Percentiles rank a stretch among this genome's conserved stretches.
These are phyloP conservation scores for Abelmoschus esculentus DNA, from an alignment of 345 rosid genomes.

Conservation along the genomic window DNA sequence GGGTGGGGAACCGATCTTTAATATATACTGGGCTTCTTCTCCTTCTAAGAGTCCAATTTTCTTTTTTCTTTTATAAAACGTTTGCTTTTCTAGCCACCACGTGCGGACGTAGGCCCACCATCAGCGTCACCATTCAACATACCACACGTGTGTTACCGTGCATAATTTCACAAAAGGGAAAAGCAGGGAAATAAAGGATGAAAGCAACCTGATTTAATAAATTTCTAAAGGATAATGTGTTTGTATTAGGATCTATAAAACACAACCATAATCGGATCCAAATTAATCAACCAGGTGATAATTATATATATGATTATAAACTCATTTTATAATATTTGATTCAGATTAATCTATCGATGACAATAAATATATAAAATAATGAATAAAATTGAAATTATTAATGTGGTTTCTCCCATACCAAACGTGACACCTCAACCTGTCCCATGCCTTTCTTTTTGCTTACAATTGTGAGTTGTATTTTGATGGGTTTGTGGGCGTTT, in stretches of 20 bases:
- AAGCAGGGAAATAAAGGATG: background rate
- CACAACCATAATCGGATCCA: background rate
- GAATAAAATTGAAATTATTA: background rate
- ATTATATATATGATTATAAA: conserved; percentile 5
- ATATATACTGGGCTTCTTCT: background rate
- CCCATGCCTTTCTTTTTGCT: background rate
- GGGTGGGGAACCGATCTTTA: background rate
- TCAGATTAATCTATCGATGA: too few species aligned
- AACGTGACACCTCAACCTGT: conserved; percentile 4
- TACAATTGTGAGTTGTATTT: background rate
- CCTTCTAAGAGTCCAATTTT: conserved; percentile 14
- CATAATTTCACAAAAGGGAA: background rate
- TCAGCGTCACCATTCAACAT: conserved; percentile 21
- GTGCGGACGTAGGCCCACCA: conserved; percentile 17
- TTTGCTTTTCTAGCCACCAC: background rate
- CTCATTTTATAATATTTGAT: background rate
- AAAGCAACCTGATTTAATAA: background rate
- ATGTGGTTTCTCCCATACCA: background rate
- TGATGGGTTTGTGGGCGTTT: background rate
- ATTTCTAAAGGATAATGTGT: background rate
- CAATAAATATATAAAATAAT: too few species aligned
- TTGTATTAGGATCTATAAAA: background rate
- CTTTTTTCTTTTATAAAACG: background rate
- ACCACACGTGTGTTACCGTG: conserved; percentile 22
- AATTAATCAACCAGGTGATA: too few species aligned